Base-by-base conservation (phyloP, 495 filamentous ascomycete species). In the Talaromyces wortmannii region DNA sequence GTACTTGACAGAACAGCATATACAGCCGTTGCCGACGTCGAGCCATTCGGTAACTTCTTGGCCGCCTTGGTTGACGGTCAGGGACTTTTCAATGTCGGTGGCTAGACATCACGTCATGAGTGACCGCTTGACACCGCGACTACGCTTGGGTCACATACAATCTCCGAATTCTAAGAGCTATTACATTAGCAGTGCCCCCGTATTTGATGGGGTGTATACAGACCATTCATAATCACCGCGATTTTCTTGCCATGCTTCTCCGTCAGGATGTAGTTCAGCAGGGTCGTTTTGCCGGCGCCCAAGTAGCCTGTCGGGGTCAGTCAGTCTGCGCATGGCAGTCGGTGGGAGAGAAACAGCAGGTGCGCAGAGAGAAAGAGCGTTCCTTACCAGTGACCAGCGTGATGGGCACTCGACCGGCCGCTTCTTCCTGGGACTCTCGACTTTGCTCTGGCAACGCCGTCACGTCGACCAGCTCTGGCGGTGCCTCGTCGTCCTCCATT, bases 1-100 rank as follows among this genome's bases (percentile, higher is more conserved):
- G 57, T 79, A 92, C 90, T 95, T 98, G 61, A 98, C 92, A 18
- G 92, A 95, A 72, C 94, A 98, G 74, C 94, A 98, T 61, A 98
- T 92, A 74, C 94, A 98, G 56, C 94, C 94, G 63, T 98, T 98
- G 45, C 88, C 90, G 48, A 98, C 84, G 59, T 95, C 90, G 48
- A 97, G 83, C 92, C 92, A 97, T 72, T 96, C 91, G 61, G 94
- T 87, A 3, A 92, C 88, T 68, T 92, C 81, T 58, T 92, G 83
- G 50, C 89, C 91, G 59, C 84, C 87, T 67, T 91, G 83, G 64
- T 87, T 91, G 59, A 97, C 80, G 6, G 91, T 96, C 55, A 97
- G 75, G 44, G 89, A 87, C 66, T 95, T 96, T 64, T 98, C 92
- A 60, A 98, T 95, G 65, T 96, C 92, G 62, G 87, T 77, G 57